A percentile compares a stretch with the other conserved stretches of the same genome.
phyloP scores from a whole-genome alignment of 805 yeast species.

The Komagataella phaffii region DNA sequence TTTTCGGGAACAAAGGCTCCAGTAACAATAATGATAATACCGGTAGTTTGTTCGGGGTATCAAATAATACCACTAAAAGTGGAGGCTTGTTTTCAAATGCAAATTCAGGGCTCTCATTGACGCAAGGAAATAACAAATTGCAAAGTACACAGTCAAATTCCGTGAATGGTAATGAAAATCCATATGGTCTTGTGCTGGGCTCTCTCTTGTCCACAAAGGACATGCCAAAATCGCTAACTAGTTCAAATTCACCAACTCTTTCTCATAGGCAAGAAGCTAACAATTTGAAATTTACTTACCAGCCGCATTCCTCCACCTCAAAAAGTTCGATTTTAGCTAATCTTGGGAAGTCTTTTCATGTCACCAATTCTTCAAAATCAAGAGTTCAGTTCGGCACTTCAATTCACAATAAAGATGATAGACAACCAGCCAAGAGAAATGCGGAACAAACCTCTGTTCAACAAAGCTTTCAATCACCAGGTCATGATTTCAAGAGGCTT shows the following conservation, averaged over 20 bases:
- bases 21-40: constrained; percentile 1
- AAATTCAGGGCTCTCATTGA: neutral
- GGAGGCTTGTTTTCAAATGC: neutral
- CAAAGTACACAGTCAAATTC: neutral
- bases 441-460: neutral
- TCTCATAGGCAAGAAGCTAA: neutral
- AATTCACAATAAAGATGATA: neutral
- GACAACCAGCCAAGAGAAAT: neutral
- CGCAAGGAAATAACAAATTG: neutral
- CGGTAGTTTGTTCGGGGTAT: constrained; percentile 10
- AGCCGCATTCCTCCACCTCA: neutral
- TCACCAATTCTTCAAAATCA: neutral
- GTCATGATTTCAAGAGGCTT: neutral
- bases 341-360: neutral
- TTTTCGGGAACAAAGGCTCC: constrained; percentile 11
- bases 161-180: constrained; percentile 6
- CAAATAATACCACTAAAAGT: constrained; percentile 2
- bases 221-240: constrained; percentile 18
- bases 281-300: neutral
- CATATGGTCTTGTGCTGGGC: constrained; percentile 13
- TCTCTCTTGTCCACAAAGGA: constrained; percentile 4
- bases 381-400: neutral
- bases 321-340: neutral
- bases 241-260: constrained; percentile 5
- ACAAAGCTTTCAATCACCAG: neutral